Evolutionary conservation across 2,329 filamentous ascomycete genomes (phyloP).

Genomic region (Ophiostoma piceae): DNA sequence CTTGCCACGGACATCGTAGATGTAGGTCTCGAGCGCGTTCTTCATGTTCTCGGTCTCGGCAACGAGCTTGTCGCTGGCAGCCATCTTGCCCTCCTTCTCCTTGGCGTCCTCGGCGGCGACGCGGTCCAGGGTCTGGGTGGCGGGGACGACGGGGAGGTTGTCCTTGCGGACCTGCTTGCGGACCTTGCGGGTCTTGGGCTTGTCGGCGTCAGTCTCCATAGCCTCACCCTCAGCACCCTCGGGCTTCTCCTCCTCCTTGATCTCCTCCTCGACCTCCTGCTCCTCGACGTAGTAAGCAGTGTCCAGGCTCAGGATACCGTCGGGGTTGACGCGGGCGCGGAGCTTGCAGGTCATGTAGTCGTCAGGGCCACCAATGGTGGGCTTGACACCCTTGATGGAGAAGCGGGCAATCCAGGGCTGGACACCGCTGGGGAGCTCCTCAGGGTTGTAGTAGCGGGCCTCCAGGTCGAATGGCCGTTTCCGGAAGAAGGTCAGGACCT

Average conservation of each 20-base stretch:
- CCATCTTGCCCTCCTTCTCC: slow-evolving; percentile 86
- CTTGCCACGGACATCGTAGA: slow-evolving; percentile 95
- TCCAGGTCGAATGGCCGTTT: slow-evolving; percentile 97
- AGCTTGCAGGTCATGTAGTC: slow-evolving; percentile 99
- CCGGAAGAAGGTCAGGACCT: slow-evolving; percentile 98
- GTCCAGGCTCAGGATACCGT: slow-evolving; percentile 94
- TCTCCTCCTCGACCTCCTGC: slow-evolving; percentile 79
- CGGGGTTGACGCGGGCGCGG: slow-evolving; percentile 92
- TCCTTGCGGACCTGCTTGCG: slow-evolving; percentile 99
- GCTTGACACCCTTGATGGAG: slow-evolving; percentile 95
- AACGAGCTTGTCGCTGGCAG: slow-evolving; percentile 97
- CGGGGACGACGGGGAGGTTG: slow-evolving; percentile 80
- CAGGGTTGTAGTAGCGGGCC: slow-evolving; percentile 85
- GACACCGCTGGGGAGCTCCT: slow-evolving; percentile 78
- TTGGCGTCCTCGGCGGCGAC: slow-evolving; percentile 58
- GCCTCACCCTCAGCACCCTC: slow-evolving; percentile 37
- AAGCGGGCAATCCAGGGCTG: slow-evolving; percentile 96
- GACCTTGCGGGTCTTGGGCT: slow-evolving; percentile 83
- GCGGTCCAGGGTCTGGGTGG: slow-evolving; percentile 73
- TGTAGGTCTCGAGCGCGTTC: slow-evolving; percentile 97
- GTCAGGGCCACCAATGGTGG: slow-evolving; percentile 67
- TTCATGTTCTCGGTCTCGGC: slow-evolving; percentile 99
- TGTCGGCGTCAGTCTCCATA: slow-evolving; percentile 72
- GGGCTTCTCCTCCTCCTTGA: slow-evolving; percentile 38
- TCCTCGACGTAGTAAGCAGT: slow-evolving; percentile 98